Evolutionary conservation across 2,329 filamentous ascomycete genomes (phyloP).

Genomic region (Stagonosporopsis tanaceti): DNA sequence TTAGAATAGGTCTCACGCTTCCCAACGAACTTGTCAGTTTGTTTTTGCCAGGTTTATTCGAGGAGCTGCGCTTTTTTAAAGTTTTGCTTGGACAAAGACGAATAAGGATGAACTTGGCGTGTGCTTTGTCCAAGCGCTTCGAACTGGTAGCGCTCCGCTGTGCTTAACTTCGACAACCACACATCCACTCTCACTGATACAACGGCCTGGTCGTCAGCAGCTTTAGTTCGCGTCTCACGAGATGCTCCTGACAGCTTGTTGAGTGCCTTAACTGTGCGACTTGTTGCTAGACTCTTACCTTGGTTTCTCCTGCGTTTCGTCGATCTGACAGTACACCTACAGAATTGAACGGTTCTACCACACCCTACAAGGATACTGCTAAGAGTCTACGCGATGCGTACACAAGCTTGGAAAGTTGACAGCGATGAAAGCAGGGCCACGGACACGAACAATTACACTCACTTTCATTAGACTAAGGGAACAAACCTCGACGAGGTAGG

Average conservation of each 20-base stretch:
- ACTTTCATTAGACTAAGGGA: no score
- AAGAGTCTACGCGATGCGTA: no score
- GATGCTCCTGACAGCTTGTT: neutral
- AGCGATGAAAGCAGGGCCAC: no score
- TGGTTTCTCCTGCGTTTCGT: conserved; percentile 11
- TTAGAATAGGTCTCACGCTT: neutral
- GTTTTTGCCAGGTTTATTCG: conserved; percentile 10
- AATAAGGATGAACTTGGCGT: neutral
- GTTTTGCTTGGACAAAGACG: conserved; percentile 2
- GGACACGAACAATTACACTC: no score
- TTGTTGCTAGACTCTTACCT: conserved; percentile 1
- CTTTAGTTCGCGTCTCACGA: conserved; percentile 1
- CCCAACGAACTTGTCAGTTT: neutral
- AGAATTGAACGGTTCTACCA: no score
- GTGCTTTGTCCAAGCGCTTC: conserved; percentile 5
- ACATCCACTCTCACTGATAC: neutral
- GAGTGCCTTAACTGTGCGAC: neutral
- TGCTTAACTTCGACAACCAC: neutral
- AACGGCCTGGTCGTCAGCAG: no score
- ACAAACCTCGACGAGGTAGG: no score
- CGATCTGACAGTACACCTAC: neutral
- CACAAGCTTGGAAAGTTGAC: no score
- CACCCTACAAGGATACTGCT: no score
- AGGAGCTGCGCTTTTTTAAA: conserved; percentile 6
- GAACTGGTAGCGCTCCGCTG: no score